Evolutionary conservation across 331 rosid genomes (phyloP).

Genomic region (Spiraea crenata): DNA sequence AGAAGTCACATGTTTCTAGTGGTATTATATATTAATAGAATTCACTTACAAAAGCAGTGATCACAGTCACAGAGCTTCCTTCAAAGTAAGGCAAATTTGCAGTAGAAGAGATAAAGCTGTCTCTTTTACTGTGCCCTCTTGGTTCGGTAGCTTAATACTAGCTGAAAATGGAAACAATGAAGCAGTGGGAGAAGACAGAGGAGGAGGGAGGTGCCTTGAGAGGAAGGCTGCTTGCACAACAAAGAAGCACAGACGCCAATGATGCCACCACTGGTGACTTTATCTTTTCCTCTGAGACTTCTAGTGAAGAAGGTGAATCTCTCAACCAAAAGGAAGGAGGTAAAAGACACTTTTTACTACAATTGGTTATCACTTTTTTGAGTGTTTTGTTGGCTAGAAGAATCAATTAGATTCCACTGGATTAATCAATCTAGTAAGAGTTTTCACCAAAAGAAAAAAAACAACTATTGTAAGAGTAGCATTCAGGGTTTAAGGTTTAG

Average conservation of each 20-base stretch:
- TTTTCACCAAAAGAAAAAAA: no score
- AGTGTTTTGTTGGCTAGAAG: neutral
- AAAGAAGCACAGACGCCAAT: neutral
- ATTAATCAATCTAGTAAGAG: neutral
- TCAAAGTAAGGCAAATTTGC: neutral
- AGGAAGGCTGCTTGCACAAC: constrained; percentile 4
- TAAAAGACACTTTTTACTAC: neutral
- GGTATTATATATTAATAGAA: no score
- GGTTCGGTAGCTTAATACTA: neutral
- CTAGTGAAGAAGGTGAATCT: constrained; percentile 4
- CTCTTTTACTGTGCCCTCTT: neutral
- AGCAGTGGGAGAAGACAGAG: constrained; percentile 18
- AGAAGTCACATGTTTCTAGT: no score
- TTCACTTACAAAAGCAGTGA: no score
- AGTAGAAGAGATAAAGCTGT: neutral
- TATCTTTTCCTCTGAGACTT: constrained; percentile 7
- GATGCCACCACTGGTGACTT: neutral
- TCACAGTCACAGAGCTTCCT: neutral
- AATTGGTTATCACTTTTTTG: neutral
- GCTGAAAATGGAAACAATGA: constrained; percentile 24
- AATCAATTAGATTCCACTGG: neutral
- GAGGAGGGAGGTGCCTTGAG: constrained; percentile 11
- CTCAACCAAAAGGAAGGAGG: constrained; percentile 11
- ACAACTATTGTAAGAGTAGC: neutral
- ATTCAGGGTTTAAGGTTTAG: no score